These are phyloP conservation scores for Leccinum fuscescens DNA, from an alignment of 1,284 basidiomycete species.

Conservation along the genomic window DNA sequence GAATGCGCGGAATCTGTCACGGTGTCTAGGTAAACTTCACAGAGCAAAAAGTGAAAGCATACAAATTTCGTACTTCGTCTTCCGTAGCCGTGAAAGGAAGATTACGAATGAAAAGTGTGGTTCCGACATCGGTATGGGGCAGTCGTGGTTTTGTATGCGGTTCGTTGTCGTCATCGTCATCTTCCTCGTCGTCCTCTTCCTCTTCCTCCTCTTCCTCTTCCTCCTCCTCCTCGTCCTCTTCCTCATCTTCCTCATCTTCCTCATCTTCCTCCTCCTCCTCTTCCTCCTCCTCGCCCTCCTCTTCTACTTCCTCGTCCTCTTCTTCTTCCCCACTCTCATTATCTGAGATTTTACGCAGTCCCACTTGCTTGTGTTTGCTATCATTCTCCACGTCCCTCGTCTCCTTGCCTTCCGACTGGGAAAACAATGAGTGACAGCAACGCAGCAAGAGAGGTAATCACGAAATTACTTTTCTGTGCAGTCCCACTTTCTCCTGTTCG, in stretches of 20 bases:
- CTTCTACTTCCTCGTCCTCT: constrained; percentile 24
- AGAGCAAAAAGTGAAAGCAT: constrained; percentile 30
- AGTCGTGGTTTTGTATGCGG: constrained; percentile 65
- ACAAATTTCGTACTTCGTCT: constrained; percentile 83
- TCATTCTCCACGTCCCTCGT: constrained; percentile 25
- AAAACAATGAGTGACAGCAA: constrained; percentile 5
- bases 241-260: background rate
- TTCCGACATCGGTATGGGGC: constrained; percentile 80
- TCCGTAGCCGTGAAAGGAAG: constrained; percentile 91
- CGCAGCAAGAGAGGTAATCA: background rate
- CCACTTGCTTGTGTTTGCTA: constrained; percentile 39
- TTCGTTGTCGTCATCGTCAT: constrained; percentile 38
- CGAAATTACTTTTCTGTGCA: constrained; percentile 51
- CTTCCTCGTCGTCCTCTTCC: constrained; percentile 30
- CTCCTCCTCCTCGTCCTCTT: rapidly evolving
- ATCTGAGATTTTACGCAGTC: constrained; percentile 41
- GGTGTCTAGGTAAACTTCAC: constrained; percentile 5
- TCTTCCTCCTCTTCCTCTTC: constrained; percentile 33
- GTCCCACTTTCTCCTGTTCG: constrained; percentile 73
- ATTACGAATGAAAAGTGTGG: constrained; percentile 94
- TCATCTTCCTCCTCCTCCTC: constrained; percentile 15
- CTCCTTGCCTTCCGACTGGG: constrained; percentile 40
- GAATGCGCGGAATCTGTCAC: constrained; percentile 74
- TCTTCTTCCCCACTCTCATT: constrained; percentile 21
- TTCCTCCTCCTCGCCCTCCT: constrained; percentile 32